Evolutionary conservation across 1,284 basidiomycete species (phyloP), one percentile per base, ranked within the genome.

Genomic region (Rhodotorula sp.): DNA sequence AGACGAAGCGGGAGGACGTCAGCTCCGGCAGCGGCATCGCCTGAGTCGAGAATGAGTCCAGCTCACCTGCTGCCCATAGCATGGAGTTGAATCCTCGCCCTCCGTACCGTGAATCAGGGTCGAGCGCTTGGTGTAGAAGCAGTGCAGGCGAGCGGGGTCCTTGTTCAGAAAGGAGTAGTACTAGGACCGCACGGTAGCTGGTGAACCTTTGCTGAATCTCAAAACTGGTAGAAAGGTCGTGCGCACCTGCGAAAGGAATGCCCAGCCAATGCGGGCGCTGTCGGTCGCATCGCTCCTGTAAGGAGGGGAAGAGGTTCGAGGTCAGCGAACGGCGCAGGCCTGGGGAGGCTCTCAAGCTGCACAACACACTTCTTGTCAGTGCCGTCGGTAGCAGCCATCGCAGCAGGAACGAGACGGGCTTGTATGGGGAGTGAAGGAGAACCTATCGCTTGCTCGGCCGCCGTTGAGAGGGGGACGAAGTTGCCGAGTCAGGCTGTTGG

Each of bases 101-200:
- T 96, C 94, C 68, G 90, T 91, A 66, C 92, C 92, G 82, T 96
- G 94, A 80, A 91, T 91, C 84, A 94, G 95, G 76, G 95, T 97
- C 62, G 94, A 97, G 78, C 88, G 87, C 86, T 98, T 98, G 80
- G 90, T 97, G 86, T 99, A 99, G 85, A 99, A 99, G 84, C 94
- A 95, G 84, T 99, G 95, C 76, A 99, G 87, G 80, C 93, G 90
- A 82, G 90, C 85, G 74, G 95, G 95, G 74, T 95, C 89, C 84
- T 97, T 94, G 87, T 99, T 96, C 77, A 67, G 52, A 66, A 66
- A 67, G 17, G 66, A 68, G 62, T 74, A 74, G 54, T 74, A 74
- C 70, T 71, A 59, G 9, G 9, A n/a, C 36, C 22, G 34, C 15
- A 15, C 8, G 20, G 15, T 1, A 13, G 5, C 34, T 44, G 34